Evolutionary conservation across 2,329 filamentous ascomycete genomes (phyloP).

Genomic region (Aspergillus thermomutatus): DNA sequence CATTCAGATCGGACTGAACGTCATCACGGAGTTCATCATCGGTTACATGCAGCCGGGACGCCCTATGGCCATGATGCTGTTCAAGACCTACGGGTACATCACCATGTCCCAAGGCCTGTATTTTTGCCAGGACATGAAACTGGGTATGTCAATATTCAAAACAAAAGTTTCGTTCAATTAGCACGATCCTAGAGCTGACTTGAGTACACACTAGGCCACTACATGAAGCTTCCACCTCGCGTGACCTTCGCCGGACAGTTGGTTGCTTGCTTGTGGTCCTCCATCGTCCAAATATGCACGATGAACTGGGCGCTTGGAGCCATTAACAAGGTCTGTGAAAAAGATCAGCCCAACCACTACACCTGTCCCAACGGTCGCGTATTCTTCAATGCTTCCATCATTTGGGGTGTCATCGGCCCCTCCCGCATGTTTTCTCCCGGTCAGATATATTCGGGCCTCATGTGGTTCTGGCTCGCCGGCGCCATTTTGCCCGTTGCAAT

Average conservation of each 20-base stretch:
- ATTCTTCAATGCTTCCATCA: conserved; percentile 67
- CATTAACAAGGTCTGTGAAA: conserved; percentile 64
- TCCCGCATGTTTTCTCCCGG: conserved; percentile 64
- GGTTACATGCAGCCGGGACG: conserved; percentile 70
- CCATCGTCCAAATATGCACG: conserved; percentile 47
- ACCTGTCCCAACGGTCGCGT: conserved; percentile 57
- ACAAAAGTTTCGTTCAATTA: neutral
- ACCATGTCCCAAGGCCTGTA: conserved; percentile 64
- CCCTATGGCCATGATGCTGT: conserved; percentile 73
- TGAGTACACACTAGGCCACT: conserved; percentile 44
- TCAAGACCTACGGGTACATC: conserved; percentile 71
- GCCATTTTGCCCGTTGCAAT: conserved; percentile 61
- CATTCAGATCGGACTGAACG: conserved; percentile 64
- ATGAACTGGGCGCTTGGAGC: conserved; percentile 47
- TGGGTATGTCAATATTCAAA: conserved; percentile 36
- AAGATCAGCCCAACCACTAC: conserved; percentile 57
- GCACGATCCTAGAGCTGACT: conserved; percentile 19
- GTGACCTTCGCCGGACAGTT: conserved; percentile 53
- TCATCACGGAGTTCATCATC: conserved; percentile 69
- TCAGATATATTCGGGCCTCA: conserved; percentile 61
- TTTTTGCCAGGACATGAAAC: conserved; percentile 64
- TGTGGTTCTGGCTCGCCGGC: conserved; percentile 71
- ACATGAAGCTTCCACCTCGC: conserved; percentile 58
- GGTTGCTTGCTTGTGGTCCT: conserved; percentile 49
- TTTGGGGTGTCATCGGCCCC: conserved; percentile 73